Conservation (phyloP, 352 stramenopile species). For the Phytopythium chamaehyphon region DNA sequence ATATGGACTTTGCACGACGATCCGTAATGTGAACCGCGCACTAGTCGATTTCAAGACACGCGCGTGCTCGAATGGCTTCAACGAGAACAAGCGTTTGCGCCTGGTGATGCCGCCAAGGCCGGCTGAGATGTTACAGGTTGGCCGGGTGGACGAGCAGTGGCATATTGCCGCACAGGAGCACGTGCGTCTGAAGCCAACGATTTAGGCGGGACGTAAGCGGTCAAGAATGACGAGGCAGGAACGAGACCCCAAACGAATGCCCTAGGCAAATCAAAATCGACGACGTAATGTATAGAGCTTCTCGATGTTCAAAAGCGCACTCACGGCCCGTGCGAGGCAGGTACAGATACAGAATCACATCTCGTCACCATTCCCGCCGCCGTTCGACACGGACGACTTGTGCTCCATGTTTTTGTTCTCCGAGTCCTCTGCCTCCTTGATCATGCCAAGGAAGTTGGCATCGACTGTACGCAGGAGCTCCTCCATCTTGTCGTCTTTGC, state of each 20-base stretch:
- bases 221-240: no score
- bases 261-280: no score
- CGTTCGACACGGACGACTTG: constrained; percentile 40
- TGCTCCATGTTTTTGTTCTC: constrained; percentile 89
- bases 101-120: constrained; percentile 43
- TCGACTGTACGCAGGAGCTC: constrained; percentile 91
- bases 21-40: constrained; percentile 71
- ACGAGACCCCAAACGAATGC: no score
- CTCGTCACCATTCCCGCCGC: constrained; percentile 27
- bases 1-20: constrained; percentile 74
- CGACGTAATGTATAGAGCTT: no score
- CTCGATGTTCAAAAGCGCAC: constrained; percentile 4
- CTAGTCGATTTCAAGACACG: constrained; percentile 57
- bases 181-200: constrained; percentile 6
- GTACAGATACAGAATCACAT: not conserved
- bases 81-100: constrained; percentile 55
- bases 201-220: no score
- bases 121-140: constrained; percentile 35
- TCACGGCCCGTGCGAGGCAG: not conserved
- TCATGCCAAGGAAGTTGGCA: constrained; percentile 94
- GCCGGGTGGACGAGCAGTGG: constrained; percentile 37
- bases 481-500: constrained; percentile 94
- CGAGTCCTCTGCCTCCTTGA: constrained; percentile 94
- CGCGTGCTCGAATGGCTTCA: constrained; percentile 62
- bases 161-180: constrained; percentile 34